Conservation (phyloP, 208 protist genomes). For the Acanthamoeba castellanii region DNA sequence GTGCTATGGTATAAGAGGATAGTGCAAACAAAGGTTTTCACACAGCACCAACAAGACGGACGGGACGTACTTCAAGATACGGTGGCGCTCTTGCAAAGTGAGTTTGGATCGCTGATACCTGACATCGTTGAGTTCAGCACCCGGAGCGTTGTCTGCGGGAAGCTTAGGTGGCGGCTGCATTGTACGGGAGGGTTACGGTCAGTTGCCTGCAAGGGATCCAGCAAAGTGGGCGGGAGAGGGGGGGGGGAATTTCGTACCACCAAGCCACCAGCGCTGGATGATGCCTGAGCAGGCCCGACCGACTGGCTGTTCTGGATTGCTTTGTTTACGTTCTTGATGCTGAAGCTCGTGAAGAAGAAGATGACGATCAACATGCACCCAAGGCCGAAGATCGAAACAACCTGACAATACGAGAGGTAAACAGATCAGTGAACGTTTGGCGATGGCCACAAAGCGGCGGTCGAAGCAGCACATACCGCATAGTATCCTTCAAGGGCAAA, state of each 20-base stretch:
- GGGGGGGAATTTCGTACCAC: background rate
- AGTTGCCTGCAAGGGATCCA: background rate
- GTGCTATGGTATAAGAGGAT: no score
- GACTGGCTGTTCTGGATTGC: constrained; percentile 10
- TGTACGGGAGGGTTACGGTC: background rate
- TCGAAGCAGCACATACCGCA: background rate
- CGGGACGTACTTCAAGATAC: background rate
- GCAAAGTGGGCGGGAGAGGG: background rate
- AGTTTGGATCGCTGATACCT: constrained; percentile 15
- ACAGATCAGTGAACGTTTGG: background rate
- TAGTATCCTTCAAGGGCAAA: constrained; percentile 25
- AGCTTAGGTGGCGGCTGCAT: background rate
- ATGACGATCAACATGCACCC: constrained; percentile 7
- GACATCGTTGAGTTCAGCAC: constrained; percentile 23
- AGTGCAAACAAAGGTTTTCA: background rate
- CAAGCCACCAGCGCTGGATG: background rate
- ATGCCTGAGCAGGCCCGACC: background rate
- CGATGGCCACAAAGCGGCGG: background rate
- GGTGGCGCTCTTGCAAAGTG: constrained; percentile 16
- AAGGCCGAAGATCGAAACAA: background rate
- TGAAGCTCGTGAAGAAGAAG: constrained; percentile 15
- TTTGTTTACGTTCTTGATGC: background rate
- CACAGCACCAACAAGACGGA: background rate
- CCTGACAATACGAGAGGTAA: background rate
- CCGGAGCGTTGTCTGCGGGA: background rate